phyloP scores from a whole-genome alignment of 345 rosid genomes.

The Rhodomyrtus tomentosa region DNA sequence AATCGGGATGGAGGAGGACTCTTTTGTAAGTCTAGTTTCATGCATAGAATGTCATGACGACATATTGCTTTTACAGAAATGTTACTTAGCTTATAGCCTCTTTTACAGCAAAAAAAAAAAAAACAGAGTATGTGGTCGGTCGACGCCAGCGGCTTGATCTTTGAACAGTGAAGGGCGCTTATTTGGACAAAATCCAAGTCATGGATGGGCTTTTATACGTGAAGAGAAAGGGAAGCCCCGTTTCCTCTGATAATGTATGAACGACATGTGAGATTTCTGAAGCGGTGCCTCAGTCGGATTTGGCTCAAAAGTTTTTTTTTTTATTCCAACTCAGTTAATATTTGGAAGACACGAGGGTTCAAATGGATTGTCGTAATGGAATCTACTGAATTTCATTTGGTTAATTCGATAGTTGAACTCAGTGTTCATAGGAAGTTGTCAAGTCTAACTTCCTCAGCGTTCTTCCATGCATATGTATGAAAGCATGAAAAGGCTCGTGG shows the following conservation, averaged over 20 bases:
- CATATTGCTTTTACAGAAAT: too few species aligned
- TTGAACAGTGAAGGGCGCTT: background rate
- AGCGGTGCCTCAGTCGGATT: background rate
- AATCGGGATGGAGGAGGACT: background rate
- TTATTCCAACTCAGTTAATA: background rate
- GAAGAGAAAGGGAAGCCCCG: background rate
- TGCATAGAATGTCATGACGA: background rate
- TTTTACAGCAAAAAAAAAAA: background rate
- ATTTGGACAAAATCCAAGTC: background rate
- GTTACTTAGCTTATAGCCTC: too few species aligned
- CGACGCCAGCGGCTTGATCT: background rate
- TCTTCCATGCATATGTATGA: background rate
- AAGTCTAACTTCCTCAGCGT: background rate
- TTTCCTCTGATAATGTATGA: background rate
- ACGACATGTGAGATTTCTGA: background rate
- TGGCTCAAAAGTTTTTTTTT: background rate
- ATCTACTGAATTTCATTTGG: background rate
- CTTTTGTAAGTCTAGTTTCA: background rate
- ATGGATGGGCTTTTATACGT: background rate
- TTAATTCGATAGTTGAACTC: background rate
- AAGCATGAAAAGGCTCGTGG: background rate
- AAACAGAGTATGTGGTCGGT: background rate
- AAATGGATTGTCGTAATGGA: background rate
- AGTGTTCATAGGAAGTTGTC: background rate
- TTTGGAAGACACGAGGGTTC: background rate